phyloP scores from a whole-genome alignment of 2,329 filamentous ascomycete species.

The Calonectria hawksworthii region DNA sequence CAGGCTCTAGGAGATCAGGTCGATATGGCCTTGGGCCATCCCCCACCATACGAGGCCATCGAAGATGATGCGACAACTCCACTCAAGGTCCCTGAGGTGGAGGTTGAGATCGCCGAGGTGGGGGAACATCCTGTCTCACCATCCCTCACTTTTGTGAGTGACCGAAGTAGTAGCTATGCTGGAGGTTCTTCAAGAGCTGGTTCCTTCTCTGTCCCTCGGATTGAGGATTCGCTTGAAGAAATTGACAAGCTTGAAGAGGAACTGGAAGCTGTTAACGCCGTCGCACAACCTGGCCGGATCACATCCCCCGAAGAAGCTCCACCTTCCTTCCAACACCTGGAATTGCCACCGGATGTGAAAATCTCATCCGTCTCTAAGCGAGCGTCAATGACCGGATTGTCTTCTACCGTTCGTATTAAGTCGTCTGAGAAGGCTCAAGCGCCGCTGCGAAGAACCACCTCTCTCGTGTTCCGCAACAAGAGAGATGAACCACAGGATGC shows the following conservation, averaged over 20 bases:
- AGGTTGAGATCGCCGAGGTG: constrained; percentile 40
- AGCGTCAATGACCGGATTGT: constrained; percentile 48
- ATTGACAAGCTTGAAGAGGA: constrained; percentile 74
- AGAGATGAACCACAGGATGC: constrained; percentile 34
- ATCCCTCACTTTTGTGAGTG: constrained; percentile 47
- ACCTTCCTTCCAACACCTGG: constrained; percentile 29
- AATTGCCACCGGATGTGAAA: constrained; percentile 32
- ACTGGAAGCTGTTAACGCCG: constrained; percentile 66
- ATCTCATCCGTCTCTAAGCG: constrained; percentile 41
- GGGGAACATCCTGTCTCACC: constrained; percentile 52
- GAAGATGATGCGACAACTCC: constrained; percentile 38
- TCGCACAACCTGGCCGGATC: constrained; percentile 52
- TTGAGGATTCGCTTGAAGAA: constrained; percentile 75
- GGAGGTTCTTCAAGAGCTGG: constrained; percentile 49
- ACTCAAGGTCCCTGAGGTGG: constrained; percentile 48
- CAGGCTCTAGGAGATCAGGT: constrained; percentile 28
- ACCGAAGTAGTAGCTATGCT: constrained; percentile 52
- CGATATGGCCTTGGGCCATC: constrained; percentile 44
- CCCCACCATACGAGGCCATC: constrained; percentile 41
- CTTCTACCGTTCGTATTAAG: constrained; percentile 60
- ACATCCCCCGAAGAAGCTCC: constrained; percentile 44
- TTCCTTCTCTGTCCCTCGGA: constrained; percentile 60
- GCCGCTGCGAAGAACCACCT: constrained; percentile 59
- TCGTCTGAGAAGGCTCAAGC: constrained; percentile 52
- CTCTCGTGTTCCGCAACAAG: constrained; percentile 54